Base-by-base conservation (phyloP, 169 alveolate genomes). In the Plasmodium blacklocki region DNA sequence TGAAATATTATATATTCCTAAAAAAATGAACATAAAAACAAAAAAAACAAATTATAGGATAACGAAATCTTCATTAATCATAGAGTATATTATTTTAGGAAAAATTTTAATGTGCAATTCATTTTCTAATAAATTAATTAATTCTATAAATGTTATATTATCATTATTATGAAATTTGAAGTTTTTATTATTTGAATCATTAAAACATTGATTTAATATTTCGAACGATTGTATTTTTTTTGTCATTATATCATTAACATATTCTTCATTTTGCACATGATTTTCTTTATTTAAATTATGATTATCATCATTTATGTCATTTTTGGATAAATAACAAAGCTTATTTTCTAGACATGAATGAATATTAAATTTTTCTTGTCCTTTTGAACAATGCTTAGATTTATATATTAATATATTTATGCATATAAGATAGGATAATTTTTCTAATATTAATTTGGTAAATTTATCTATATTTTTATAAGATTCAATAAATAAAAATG, bases 11-110 rank as follows among this genome's bases (percentile, higher is more conserved):
- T 26, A 2, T 26, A 26, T 26, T 26, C 29, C 29, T 2, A 1
- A 26, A 0, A 26, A 26, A 26, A 26, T 26, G 15, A 12, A 12
- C 76, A 70, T 21, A 19, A 26, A 21, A 43, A 26, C 14, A 29
- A 18, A 66, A 66, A 49, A 11, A 19, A 4, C 45, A 21, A 68
- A 67, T 56, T 86, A 86, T 54, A 86, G 11, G 60, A 86, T 86
- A 43, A 86, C 76, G 8, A 86, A 45, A 52, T 86, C 87, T 15
- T 86, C 87, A 21, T 86, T 86, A 86, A 86, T 66, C 71, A 71
- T 15, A 43, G 92, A 56, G 52, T 86, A 86, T 49, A 86, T 18
- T 29, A 86, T 86, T 21, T 72, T 70, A 29, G 49, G 19, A 49
- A 26, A 62, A 71, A 86, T 86, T 71, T 86, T 62, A 9, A 86